phyloP scores from a whole-genome alignment of 2,329 filamentous ascomycete genomes.

The Bipolaris cookei region DNA sequence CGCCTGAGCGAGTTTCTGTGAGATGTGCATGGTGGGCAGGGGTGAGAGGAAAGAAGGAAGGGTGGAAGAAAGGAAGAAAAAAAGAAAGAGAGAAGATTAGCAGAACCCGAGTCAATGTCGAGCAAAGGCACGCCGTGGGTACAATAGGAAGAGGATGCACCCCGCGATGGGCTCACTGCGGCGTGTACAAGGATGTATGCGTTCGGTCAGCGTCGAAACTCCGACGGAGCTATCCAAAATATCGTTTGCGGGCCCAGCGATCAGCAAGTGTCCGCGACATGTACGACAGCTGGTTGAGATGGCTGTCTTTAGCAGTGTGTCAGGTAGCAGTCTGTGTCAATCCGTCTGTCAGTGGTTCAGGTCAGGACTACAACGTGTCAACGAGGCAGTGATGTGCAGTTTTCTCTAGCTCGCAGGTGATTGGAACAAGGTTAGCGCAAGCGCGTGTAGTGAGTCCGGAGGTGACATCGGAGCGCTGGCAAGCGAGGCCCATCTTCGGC shows the following conservation, averaged over 20 bases:
- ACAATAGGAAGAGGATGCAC: conserved; percentile 19
- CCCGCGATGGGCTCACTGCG: conserved; percentile 26
- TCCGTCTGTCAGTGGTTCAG: neutral
- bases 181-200: conserved; percentile 33
- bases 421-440: conserved; percentile 26
- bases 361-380: neutral
- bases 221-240: conserved; percentile 50
- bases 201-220: conserved; percentile 16
- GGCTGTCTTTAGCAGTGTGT: neutral
- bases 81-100: conserved; percentile 9
- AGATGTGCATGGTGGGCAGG: conserved; percentile 82
- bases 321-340: neutral
- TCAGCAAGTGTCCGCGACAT: conserved; percentile 63
- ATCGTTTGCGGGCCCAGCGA: conserved; percentile 56
- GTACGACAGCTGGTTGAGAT: conserved; percentile 42
- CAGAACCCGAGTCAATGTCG: conserved; percentile 6
- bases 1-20: conserved; percentile 84
- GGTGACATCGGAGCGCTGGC: conserved; percentile 27
- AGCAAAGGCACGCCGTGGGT: conserved; percentile 9
- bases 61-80: conserved; percentile 5
- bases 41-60: conserved; percentile 3
- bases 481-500: conserved; percentile 21
- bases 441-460: conserved; percentile 12
- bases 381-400: conserved; percentile 24
- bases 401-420: conserved; percentile 27